Percentiles rank a stretch among this genome's conserved stretches.
Evolutionary conservation across 2,329 filamentous ascomycete species (phyloP).

Genomic region (Phaeosphaeria sp.): DNA sequence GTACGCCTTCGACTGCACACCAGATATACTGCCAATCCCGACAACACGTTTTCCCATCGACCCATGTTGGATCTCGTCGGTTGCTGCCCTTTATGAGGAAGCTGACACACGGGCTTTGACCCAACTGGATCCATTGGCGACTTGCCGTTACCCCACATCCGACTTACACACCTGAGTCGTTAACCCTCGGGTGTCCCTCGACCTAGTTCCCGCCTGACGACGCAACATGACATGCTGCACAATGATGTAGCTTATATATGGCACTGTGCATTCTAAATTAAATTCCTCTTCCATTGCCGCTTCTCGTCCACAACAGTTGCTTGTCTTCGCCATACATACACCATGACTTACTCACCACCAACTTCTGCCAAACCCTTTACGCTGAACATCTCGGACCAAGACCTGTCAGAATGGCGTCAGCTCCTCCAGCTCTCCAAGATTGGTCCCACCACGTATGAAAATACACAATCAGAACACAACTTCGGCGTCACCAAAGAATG

Average conservation of each 20-base stretch:
- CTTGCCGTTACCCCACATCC: no score
- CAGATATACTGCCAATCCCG: no score
- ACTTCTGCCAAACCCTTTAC: conserved; percentile 40
- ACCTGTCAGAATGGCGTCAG: conserved; percentile 44
- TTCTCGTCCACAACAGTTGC: no score
- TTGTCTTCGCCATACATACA: neutral
- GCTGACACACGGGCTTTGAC: no score
- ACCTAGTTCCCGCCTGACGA: neutral
- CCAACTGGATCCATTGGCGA: no score
- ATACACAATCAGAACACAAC: conserved; percentile 23
- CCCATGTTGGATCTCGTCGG: no score
- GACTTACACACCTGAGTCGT: neutral
- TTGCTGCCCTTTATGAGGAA: no score
- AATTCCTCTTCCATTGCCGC: no score
- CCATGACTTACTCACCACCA: conserved; percentile 44
- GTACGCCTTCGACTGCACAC: no score
- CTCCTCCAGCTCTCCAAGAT: conserved; percentile 45
- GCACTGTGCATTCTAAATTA: neutral
- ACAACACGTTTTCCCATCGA: neutral
- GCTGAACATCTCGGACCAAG: conserved; percentile 40
- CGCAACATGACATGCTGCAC: neutral
- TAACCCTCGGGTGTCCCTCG: neutral
- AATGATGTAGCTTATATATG: neutral
- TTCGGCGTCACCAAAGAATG: conserved; percentile 43
- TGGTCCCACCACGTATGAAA: conserved; percentile 38